phyloP scores from a whole-genome alignment of 108 stramenopile species.

The Cylindrotheca fusiformis region DNA sequence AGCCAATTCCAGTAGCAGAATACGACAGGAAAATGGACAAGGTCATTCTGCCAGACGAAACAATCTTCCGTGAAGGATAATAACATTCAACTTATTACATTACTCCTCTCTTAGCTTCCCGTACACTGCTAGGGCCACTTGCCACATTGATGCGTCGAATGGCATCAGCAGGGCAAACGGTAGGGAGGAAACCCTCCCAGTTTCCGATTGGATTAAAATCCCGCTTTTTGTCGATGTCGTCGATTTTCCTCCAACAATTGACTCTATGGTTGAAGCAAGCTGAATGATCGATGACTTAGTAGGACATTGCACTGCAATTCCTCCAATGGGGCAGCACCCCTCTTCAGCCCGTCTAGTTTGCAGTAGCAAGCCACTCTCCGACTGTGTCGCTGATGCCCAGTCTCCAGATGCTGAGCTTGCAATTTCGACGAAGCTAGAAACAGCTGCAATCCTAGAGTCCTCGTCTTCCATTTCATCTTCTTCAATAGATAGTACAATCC shows the following conservation, averaged over 20 bases:
- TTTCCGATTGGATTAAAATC: constrained; percentile 24
- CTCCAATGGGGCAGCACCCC: constrained; percentile 7
- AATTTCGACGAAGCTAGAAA: constrained; percentile 21
- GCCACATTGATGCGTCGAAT: constrained; percentile 42
- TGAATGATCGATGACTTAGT: constrained; percentile 30
- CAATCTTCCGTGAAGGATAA: constrained; percentile 9
- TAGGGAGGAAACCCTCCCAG: constrained; percentile 2
- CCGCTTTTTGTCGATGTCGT: constrained; percentile 35
- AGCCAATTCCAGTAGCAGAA: constrained; percentile 49
- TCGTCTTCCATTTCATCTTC: constrained; percentile 12
- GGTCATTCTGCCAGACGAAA: constrained; percentile 49
- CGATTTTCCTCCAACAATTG: background rate
- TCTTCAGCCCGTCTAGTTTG: background rate
- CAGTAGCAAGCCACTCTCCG: constrained; percentile 6
- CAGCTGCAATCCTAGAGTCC: constrained; percentile 17
- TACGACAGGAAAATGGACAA: constrained; percentile 75
- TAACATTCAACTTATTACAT: constrained; percentile 1
- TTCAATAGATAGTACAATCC: constrained; percentile 14
- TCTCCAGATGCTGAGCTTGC: background rate
- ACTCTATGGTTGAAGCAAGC: constrained; percentile 16
- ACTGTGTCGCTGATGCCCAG: constrained; percentile 2
- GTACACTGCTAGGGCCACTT: constrained; percentile 26
- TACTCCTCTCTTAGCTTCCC: constrained; percentile 1
- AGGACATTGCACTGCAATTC: constrained; percentile 31
- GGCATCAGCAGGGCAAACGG: constrained; percentile 41